phyloP scores from a whole-genome alignment of 1,284 basidiomycete genomes.

The Cryptococcus hybrid region DNA sequence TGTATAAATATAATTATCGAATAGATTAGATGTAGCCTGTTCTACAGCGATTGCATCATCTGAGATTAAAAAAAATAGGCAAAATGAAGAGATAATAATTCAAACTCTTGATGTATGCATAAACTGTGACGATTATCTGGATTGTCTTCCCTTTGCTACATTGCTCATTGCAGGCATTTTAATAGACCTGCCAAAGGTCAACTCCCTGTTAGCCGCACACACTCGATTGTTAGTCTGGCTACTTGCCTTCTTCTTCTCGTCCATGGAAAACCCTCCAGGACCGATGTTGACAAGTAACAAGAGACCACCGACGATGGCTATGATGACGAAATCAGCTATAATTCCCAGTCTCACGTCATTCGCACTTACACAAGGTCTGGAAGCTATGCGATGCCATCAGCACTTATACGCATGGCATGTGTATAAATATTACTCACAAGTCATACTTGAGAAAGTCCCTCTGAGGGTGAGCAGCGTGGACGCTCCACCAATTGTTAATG shows the following conservation, averaged over 20 bases:
- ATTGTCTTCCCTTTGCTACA: too few species aligned
- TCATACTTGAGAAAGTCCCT: constrained; percentile 92
- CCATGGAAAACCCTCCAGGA: constrained; percentile 93
- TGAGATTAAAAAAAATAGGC: too few species aligned
- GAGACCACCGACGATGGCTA: constrained; percentile 88
- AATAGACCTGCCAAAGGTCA: neutral
- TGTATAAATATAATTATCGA: too few species aligned
- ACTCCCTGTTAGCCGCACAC: neutral
- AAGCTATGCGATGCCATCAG: constrained; percentile 71
- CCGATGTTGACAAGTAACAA: constrained; percentile 98
- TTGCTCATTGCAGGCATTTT: neutral
- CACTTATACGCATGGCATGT: neutral
- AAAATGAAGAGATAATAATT: too few species aligned
- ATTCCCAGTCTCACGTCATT: too few species aligned
- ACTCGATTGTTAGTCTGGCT: neutral
- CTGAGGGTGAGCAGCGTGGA: constrained; percentile 89
- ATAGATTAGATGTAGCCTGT: too few species aligned
- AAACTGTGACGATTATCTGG: too few species aligned
- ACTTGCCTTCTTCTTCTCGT: constrained; percentile 97
- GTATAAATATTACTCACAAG: constrained; percentile 30
- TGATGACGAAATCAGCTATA: constrained; percentile 36
- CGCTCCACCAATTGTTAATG: constrained; percentile 98
- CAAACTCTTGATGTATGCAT: too few species aligned
- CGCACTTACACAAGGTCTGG: constrained; percentile 73
- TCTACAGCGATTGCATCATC: too few species aligned